Conservation (phyloP, 2,329 filamentous ascomycete species). For the Pestalotiopsis sp. region DNA sequence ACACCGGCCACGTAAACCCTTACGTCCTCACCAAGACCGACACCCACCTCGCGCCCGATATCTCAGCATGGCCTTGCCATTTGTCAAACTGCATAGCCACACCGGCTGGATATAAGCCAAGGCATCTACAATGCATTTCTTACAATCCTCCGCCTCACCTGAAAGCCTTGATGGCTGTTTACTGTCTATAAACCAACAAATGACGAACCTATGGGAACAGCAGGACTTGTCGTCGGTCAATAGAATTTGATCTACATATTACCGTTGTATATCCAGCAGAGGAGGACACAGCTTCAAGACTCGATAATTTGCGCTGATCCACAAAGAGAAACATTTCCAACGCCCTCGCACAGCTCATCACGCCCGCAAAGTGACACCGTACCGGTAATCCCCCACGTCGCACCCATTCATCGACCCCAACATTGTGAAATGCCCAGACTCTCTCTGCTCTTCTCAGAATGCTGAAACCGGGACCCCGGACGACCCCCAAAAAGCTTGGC, state of each 20-base stretch:
- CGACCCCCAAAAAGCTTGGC: slow-evolving; percentile 9
- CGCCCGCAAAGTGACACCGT: no score
- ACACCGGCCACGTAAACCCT: slow-evolving; percentile 2
- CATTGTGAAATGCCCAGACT: not conserved
- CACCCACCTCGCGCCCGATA: not conserved
- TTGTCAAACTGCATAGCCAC: not conserved
- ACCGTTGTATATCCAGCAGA: no score
- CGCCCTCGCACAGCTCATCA: no score
- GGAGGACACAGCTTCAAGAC: no score
- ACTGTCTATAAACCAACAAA: no score
- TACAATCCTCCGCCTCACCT: not conserved
- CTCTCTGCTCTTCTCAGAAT: not conserved
- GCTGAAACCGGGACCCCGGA: not conserved
- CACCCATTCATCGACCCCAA: not conserved
- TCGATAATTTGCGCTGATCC: no score
- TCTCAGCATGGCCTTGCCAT: not conserved
- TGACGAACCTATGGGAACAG: no score
- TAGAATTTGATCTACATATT: no score
- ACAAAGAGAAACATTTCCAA: no score
- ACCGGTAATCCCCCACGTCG: not conserved
- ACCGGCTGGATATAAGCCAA: not conserved
- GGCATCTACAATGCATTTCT: not conserved
- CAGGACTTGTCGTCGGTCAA: no score
- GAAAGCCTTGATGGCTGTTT: not conserved
- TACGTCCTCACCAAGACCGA: not conserved